Evolutionary conservation across 495 filamentous ascomycete species (phyloP), one percentile per base, ranked within the genome.

Genomic region (Haplographium delicatum): DNA sequence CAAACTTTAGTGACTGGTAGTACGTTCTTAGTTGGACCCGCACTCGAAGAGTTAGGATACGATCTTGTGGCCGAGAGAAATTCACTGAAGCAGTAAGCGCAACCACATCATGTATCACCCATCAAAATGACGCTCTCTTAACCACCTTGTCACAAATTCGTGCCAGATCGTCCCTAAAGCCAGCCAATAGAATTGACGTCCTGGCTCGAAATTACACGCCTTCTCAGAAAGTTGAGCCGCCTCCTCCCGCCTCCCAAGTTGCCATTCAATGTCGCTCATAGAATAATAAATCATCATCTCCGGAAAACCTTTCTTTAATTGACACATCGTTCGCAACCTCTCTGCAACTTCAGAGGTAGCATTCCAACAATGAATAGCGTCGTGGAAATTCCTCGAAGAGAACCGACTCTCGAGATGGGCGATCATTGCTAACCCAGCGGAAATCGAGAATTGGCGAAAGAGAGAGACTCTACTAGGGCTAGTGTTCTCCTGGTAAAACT

Each of bases 1-100:
- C 63, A 71, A 3, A 58, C 57, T 25, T 55, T 75, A 10, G 58
- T 75, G 7, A 74, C 72, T 26, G 72, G 72, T 7, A 72, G 69
- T 49, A 58, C 71, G 9, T 60, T 70, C 51, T 50, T 74, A 28
- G 64, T 74, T 44, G 69, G 71, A 6, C 13, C 7, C 13, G 28
- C 28, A 7, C 7, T 31, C 13, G 7, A 7, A 7, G 7, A 7
- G 7, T 13, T 31, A 13, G 28, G 13, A 31, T 13, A 31, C 28
- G 7, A 13, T 31, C 13, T 13, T 31, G 7, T 7, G 13, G 13
- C 28, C 13, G 28, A 7, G 28, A 7, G 7, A 13, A 13, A 31
- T 31, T 7, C 28, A 7, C 13, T 7, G 13, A 13, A 31, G 28
- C 28, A 7, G 28, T 13, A 7, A 13, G 7, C 13, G 7, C 28